These are phyloP conservation scores for Pseudogymnoascus sp. DNA, from an alignment of 2,329 filamentous ascomycete species.

Conservation along the genomic window DNA sequence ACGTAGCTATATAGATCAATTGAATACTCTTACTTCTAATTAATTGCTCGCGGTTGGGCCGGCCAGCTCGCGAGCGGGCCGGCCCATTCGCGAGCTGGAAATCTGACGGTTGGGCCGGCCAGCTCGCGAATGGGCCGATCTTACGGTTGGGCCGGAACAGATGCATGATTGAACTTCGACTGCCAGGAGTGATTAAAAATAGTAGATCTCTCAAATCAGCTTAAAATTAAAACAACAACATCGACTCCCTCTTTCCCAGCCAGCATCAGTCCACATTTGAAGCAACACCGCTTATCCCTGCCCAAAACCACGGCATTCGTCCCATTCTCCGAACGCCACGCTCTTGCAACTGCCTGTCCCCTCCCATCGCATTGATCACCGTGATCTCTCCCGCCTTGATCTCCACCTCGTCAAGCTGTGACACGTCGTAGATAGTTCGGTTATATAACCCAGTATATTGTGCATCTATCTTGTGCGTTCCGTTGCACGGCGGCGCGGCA, in stretches of 20 bases:
- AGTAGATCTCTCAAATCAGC: neutral
- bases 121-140: no score
- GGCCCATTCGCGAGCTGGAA: no score
- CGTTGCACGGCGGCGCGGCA: neutral
- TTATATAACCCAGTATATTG: neutral
- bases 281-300: neutral
- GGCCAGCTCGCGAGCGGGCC: no score
- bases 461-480: neutral
- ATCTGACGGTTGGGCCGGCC: no score
- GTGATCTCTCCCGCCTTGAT: neutral
- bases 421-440: neutral
- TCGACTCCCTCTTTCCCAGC: neutral
- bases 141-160: no score
- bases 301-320: neutral
- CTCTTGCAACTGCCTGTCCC: neutral
- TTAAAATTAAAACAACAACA: neutral
- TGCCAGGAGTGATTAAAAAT: neutral
- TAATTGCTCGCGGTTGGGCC: no score
- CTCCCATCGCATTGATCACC: neutral
- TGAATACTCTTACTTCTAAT: no score
- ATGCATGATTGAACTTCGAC: neutral
- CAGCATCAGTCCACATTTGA: neutral
- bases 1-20: no score
- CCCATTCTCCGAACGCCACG: neutral
- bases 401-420: neutral